Evolutionary conservation across 805 yeast species (phyloP), one percentile per base, ranked within the genome.

Genomic region (Deakozyma indianensis): DNA sequence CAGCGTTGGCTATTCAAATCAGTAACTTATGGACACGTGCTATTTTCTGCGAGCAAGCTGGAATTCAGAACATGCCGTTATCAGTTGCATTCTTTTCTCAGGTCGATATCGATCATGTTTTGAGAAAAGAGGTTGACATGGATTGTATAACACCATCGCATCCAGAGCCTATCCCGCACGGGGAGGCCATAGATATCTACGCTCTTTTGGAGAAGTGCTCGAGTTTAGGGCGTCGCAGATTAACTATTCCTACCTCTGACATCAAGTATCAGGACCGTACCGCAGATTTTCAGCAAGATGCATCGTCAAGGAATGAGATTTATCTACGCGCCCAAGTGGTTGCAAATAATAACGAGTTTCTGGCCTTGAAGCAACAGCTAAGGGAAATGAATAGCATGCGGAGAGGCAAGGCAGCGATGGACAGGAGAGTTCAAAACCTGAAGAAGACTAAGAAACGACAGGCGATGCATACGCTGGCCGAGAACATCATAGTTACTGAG

Each of bases 21-120:
- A 75, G 92, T 44, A 94, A 94, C 60, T 57, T 90, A 3, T 92
- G 99, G 99, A 90, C 97, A 0, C 70, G 99, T 48, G 94, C 94
- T 0, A 81, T 92, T 77, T 92, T 92, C 55, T 83, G 94, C 53
- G 94, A 88, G 57, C 94, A 87, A 56, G 63, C 90, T 57, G 96
- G 96, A 0, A 81, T 92, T 49, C 70, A 75, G 29, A 94, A 88
- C 51, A 69, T 92, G 32, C 99, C 99, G 0, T 95, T 88, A 55
- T 80, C 88, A 11, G 85, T 95, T 64, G 97, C 98, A 0, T 92
- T 92, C 59, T 92, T 92, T 59, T 84, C 95, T 1, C 87, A 86
- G 32, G 87, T 92, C 35, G 99, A 92, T 58, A 74, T 94, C 45
- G 99, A 92, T 57, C 75, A 72, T 49, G 83, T 90, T 3, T 64